These are phyloP conservation scores for Ambrosia trifida DNA, from an alignment of 129 eudicot species.

Conservation along the genomic window DNA sequence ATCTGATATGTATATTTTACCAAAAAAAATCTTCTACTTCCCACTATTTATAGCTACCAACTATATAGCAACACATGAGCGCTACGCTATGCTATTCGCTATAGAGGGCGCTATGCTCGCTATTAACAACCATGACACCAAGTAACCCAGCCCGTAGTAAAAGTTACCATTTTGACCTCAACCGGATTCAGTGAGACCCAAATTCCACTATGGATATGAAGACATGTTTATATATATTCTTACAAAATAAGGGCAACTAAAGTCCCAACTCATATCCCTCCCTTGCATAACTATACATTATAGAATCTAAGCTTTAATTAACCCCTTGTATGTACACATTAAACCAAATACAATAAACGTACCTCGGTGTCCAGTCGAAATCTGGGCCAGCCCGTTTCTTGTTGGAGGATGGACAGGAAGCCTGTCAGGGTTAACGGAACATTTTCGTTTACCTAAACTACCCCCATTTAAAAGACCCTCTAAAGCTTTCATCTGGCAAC, in stretches of 20 bases:
- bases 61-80: too few species aligned
- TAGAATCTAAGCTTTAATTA: constrained; percentile 24
- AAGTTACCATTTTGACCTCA: too few species aligned
- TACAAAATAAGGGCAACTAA: constrained; percentile 35
- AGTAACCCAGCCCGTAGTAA: too few species aligned
- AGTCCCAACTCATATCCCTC: constrained; percentile 24
- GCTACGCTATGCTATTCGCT: too few species aligned
- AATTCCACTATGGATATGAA: constrained; percentile 1
- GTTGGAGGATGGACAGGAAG: constrained; percentile 25
- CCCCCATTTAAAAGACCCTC: constrained; percentile 59
- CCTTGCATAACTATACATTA: constrained; percentile 28
- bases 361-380: neutral
- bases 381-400: constrained; percentile 42
- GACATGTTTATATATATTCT: constrained; percentile 17
- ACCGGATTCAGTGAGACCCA: too few species aligned
- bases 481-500: constrained; percentile 74
- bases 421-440: neutral
- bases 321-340: constrained; percentile 36
- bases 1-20: too few species aligned
- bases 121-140: too few species aligned
- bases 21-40: too few species aligned
- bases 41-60: too few species aligned
- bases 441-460: constrained; percentile 22
- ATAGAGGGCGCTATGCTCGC: too few species aligned
- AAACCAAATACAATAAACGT: too few species aligned